Evolutionary conservation across 345 rosid genomes (phyloP), one percentile per base, ranked within the genome.

Genomic region (Rhizophora apiculata): DNA sequence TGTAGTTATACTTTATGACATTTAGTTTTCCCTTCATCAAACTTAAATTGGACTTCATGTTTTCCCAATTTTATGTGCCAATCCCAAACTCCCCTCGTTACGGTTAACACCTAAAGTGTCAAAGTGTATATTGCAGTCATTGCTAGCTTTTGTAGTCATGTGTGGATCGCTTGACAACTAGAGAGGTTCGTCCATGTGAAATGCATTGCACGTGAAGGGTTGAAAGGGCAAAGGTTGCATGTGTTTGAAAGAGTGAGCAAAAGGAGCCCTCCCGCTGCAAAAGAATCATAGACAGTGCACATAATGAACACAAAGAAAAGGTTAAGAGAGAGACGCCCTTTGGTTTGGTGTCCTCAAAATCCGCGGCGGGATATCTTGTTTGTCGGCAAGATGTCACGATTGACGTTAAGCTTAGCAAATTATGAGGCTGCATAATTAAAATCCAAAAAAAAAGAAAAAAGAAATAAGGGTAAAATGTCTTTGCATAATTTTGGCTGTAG

Each of bases 281-380:
- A 24, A 37, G 74, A 81, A 74, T 74, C 72, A 56, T 56, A 71
- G 61, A 43, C 55, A 52, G 36, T 63, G 43, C 70, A 39, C 53
- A 70, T 56, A 72, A 62, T 22, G 39, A 60, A 64, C 72, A 82
- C 56, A 62, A 72, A 65, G 72, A 65, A 82, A 77, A 74, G 37
- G 76, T 68, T 72, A 39, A 69, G 56, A 71, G 31, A 11, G 7
- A 59, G 43, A 51, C 19, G 32, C 5, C 0, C 20, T 21, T 46
- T 39, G 49, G 55, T 68, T 64, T 54, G 49, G 64, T 63, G 56
- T 52, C 84, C 85, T 73, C 75, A 68, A 83, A 78, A 83, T 83
- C 84, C 86, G 86, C 75, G 68, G 49, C 2, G 60, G n/a, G 34
- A 80, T 78, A 71, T 83, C 84, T 70, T 9, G 5, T n/a, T 60